Percentiles rank a stretch among this genome's conserved stretches.
Conservation (phyloP, 805 yeast genomes). For the Clavispora santaluciae region DNA sequence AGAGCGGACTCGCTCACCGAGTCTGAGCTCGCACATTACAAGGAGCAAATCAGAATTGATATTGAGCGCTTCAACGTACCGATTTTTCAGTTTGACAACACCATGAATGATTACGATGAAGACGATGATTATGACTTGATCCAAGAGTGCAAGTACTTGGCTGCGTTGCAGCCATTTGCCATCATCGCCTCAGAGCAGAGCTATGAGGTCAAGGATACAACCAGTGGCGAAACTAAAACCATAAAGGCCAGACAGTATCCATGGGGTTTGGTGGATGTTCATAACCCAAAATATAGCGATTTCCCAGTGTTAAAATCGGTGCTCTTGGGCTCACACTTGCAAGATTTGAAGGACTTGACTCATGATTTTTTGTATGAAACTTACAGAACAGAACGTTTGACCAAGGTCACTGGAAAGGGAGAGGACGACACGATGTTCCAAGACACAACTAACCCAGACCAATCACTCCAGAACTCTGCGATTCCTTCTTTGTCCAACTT, state of each 20-base stretch:
- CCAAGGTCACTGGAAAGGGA: conserved; percentile 47
- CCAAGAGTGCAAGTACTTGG: conserved; percentile 60
- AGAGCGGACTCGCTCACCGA: conserved; percentile 76
- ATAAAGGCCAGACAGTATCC: conserved; percentile 66
- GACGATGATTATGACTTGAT: conserved; percentile 73
- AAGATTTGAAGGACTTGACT: conserved; percentile 76
- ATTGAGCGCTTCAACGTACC: conserved; percentile 69
- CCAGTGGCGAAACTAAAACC: conserved; percentile 39
- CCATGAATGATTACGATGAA: conserved; percentile 49
- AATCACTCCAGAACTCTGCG: conserved; percentile 11
- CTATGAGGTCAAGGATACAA: conserved; percentile 35
- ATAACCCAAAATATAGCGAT: conserved; percentile 48
- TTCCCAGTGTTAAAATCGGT: conserved; percentile 61
- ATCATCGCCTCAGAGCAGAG: conserved; percentile 61
- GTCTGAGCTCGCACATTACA: conserved; percentile 57
- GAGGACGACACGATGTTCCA: conserved; percentile 18
- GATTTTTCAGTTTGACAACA: conserved; percentile 63
- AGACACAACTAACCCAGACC: conserved; percentile 21
- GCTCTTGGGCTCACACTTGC: conserved; percentile 75
- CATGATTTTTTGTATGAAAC: conserved; percentile 73
- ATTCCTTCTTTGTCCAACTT: conserved; percentile 60
- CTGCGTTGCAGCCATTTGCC: conserved; percentile 72
- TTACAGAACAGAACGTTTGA: conserved; percentile 72
- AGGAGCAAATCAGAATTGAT: conserved; percentile 55
- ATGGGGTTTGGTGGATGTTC: conserved; percentile 65